Conservation (phyloP, 2,329 filamentous ascomycete genomes). For the Pseudocercospora crystallina region DNA sequence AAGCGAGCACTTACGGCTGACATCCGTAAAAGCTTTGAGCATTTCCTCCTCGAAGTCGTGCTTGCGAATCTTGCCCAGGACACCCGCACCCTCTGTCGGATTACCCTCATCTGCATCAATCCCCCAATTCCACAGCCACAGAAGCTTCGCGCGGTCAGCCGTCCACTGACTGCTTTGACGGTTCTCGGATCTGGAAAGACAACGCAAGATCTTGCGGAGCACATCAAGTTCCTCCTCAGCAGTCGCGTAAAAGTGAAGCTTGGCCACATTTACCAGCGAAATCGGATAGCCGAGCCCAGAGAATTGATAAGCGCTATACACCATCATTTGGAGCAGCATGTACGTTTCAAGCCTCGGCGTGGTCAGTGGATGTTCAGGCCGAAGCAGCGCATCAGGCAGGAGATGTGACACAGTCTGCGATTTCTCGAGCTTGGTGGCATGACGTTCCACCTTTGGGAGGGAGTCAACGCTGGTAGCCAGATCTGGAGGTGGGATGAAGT, state of each 20-base stretch:
- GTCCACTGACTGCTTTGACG: slow-evolving; percentile 60
- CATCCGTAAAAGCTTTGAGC: slow-evolving; percentile 62
- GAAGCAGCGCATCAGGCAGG: slow-evolving; percentile 51
- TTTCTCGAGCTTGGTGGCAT: slow-evolving; percentile 36
- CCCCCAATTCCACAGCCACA: slow-evolving; percentile 76
- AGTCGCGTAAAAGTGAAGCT: slow-evolving; percentile 64
- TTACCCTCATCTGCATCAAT: slow-evolving; percentile 44
- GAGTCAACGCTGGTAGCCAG: slow-evolving; percentile 43
- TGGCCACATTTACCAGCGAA: slow-evolving; percentile 48
- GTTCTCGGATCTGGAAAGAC: slow-evolving; percentile 48
- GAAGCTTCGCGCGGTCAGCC: slow-evolving; percentile 60
- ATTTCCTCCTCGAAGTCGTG: slow-evolving; percentile 69
- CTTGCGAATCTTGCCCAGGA: slow-evolving; percentile 58
- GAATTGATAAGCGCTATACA: slow-evolving; percentile 51
- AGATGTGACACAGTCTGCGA: slow-evolving; percentile 33
- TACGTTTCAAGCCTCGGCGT: slow-evolving; percentile 57
- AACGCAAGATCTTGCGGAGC: slow-evolving; percentile 59
- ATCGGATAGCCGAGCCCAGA: slow-evolving; percentile 41
- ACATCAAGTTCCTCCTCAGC: slow-evolving; percentile 64
- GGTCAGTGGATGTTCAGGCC: slow-evolving; percentile 64
- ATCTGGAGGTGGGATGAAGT: slow-evolving; percentile 57
- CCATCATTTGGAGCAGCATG: slow-evolving; percentile 61
- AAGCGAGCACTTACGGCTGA: slow-evolving; percentile 32
- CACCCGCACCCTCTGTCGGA: slow-evolving; percentile 46
- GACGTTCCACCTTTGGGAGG: slow-evolving; percentile 44